A percentile compares a stretch with the other conserved stretches of the same genome.
phyloP scores from a whole-genome alignment of 257 asterid genomes.

The Nicotiana attenuata region DNA sequence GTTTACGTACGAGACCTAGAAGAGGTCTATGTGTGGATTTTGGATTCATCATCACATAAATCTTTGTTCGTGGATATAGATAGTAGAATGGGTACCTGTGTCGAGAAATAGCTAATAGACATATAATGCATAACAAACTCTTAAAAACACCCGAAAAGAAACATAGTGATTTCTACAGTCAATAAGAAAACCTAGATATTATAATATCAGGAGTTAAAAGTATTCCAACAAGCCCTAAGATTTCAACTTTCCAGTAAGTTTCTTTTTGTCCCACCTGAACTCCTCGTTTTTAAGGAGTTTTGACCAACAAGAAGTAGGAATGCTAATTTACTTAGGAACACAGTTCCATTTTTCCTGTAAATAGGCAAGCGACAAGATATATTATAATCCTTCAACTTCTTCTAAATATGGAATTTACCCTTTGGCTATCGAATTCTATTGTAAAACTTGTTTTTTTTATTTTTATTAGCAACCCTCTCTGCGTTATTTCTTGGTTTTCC shows the following conservation, averaged over 20 bases:
- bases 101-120: background rate
- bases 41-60: background rate
- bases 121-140: background rate
- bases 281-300: too few species aligned
- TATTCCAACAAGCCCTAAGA: background rate
- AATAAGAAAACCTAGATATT: too few species aligned
- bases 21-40: background rate
- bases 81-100: background rate
- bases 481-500: background rate
- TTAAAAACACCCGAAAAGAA: too few species aligned
- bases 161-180: too few species aligned
- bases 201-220: background rate
- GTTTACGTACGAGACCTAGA: background rate
- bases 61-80: background rate
- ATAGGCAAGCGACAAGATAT: too few species aligned
- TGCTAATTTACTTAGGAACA: too few species aligned
- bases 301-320: too few species aligned
- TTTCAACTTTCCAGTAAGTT: background rate
- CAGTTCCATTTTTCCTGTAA: too few species aligned
- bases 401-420: background rate
- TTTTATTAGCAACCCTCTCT: background rate
- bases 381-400: too few species aligned
- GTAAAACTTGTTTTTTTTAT: background rate
- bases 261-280: too few species aligned
- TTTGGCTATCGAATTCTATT: background rate